These are phyloP conservation scores for Apiotrichum akiyoshidainum DNA, from an alignment of 1,284 basidiomycete species.

Conservation along the genomic window DNA sequence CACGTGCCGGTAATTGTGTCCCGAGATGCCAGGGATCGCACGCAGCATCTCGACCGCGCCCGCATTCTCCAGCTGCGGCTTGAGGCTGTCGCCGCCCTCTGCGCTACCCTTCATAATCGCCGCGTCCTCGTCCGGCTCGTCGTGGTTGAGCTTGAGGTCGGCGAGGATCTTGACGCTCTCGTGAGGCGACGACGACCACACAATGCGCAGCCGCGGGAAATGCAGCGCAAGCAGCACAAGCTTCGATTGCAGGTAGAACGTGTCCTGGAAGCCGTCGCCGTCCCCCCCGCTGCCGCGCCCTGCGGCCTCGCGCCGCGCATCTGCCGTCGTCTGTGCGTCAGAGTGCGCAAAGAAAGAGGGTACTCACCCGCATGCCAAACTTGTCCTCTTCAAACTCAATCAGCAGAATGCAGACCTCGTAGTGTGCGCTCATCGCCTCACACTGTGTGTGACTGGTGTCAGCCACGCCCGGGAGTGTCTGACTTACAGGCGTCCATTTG, in stretches of 20 bases:
- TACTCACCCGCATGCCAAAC: slow-evolving; percentile 77
- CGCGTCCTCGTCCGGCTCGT: slow-evolving; percentile 73
- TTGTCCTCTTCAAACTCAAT: slow-evolving; percentile 99
- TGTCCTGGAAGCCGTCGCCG: slow-evolving; percentile 40
- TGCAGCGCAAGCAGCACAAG: slow-evolving; percentile 82
- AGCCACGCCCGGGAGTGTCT: background rate
- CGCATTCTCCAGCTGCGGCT: slow-evolving; percentile 39
- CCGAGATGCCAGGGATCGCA: slow-evolving; percentile 63
- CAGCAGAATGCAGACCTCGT: slow-evolving; percentile 88
- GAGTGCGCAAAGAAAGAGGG: slow-evolving; percentile 42
- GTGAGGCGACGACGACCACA: slow-evolving; percentile 96
- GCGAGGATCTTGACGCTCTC: slow-evolving; percentile 88
- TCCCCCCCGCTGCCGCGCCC: slow-evolving; percentile 44
- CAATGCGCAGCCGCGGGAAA: slow-evolving; percentile 86
- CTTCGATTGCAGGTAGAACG: slow-evolving; percentile 73
- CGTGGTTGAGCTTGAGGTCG: slow-evolving; percentile 79
- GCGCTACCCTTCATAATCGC: slow-evolving; percentile 72
- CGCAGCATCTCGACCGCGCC: slow-evolving; percentile 52
- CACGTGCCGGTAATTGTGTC: slow-evolving; percentile 81
- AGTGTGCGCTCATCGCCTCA: slow-evolving; percentile 93
- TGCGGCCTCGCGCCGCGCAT: slow-evolving; percentile 57
- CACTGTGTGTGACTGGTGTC: slow-evolving; percentile 83
- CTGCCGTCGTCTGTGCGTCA: slow-evolving; percentile 53
- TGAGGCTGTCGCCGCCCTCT: slow-evolving; percentile 22
- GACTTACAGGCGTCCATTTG: slow-evolving; percentile 83